phyloP scores from a whole-genome alignment of 75 land plant genomes.

The Sequoiadendron giganteum region DNA sequence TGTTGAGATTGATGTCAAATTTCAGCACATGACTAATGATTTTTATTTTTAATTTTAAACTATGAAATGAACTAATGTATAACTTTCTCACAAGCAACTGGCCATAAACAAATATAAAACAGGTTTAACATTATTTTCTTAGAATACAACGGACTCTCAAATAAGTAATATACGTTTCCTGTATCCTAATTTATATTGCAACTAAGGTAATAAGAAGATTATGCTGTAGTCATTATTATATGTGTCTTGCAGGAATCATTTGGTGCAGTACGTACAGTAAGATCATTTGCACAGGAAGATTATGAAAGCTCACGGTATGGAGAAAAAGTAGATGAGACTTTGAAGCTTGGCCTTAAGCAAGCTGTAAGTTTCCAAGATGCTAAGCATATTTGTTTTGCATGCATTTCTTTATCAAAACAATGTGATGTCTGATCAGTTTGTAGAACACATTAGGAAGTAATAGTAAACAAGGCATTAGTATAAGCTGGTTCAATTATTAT shows the following conservation, averaged over 20 bases:
- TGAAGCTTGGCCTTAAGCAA: slow-evolving; percentile 89
- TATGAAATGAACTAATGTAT: background rate
- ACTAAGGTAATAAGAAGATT: background rate
- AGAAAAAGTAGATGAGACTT: slow-evolving; percentile 81
- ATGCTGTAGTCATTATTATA: background rate
- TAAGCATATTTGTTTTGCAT: background rate
- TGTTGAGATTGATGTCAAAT: slow-evolving; percentile 3
- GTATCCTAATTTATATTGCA: background rate
- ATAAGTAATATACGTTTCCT: background rate
- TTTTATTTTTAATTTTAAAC: no score
- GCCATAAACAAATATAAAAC: background rate
- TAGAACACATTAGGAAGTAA: background rate
- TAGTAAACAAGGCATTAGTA: background rate
- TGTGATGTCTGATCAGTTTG: background rate
- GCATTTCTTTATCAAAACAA: background rate
- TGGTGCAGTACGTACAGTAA: slow-evolving; percentile 94
- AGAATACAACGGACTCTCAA: background rate
- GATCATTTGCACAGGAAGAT: slow-evolving; percentile 95
- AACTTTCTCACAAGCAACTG: background rate
- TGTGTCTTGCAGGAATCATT: slow-evolving; percentile 74
- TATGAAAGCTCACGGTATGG: slow-evolving; percentile 76
- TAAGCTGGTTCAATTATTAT: background rate
- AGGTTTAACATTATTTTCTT: background rate
- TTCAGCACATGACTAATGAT: background rate
- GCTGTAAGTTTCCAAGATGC: slow-evolving; percentile 62